Percentiles rank a stretch among this genome's conserved stretches.
Conservation (phyloP, 116 monocot genomes). For the Cymodocea nodosa region DNA sequence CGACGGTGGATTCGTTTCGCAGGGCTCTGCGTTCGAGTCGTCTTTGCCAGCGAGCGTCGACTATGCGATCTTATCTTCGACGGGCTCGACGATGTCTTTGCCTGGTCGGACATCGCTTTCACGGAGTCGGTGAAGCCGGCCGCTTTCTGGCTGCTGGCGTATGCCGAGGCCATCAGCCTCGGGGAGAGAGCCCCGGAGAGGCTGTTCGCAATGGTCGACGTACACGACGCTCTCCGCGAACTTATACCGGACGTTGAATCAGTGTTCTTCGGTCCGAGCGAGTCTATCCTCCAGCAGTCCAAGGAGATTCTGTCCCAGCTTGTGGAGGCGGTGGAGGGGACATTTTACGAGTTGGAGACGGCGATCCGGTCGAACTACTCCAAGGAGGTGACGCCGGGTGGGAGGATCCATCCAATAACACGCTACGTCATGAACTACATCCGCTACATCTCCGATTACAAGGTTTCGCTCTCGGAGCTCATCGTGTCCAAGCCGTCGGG, state of each 20-base stretch:
- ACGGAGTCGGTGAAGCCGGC: conserved; percentile 37
- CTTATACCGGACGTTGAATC: conserved; percentile 34
- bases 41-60: conserved; percentile 64
- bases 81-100: conserved; percentile 3
- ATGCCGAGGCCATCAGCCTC: conserved; percentile 46
- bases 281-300: conserved; percentile 27
- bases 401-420: conserved; percentile 27
- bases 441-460: conserved; percentile 11
- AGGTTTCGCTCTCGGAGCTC: background rate
- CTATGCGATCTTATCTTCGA: conserved; percentile 56
- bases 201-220: conserved; percentile 61
- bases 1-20: conserved; percentile 71
- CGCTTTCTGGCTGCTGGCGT: conserved; percentile 50
- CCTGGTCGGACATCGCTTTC: conserved; percentile 36
- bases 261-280: conserved; percentile 18
- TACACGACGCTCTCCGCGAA: conserved; percentile 50
- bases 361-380: conserved; percentile 44
- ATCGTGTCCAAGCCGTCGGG: too few species aligned
- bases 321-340: conserved; percentile 42
- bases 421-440: conserved; percentile 16
- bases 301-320: conserved; percentile 35
- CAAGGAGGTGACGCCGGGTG: conserved; percentile 24
- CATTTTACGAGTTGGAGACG: conserved; percentile 38
- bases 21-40: conserved; percentile 28
- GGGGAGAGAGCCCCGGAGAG: conserved; percentile 51